phyloP scores from a whole-genome alignment of 2,329 filamentous ascomycete species.

The Fusarium multiceps region DNA sequence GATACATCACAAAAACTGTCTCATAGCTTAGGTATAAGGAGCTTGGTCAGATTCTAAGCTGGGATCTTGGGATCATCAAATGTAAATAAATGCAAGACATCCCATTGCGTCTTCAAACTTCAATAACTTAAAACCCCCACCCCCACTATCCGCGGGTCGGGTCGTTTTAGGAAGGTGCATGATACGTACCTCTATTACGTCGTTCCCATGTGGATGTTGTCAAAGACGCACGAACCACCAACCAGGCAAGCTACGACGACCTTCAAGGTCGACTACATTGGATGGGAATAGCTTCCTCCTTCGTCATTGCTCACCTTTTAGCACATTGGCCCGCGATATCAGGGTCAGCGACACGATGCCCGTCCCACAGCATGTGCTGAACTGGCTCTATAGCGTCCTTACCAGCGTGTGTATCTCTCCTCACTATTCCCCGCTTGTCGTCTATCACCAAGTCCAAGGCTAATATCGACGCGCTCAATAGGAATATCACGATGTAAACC shows the following conservation, averaged over 20 bases:
- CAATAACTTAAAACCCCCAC: constrained; percentile 5
- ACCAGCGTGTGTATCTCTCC: constrained; percentile 68
- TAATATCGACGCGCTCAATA: constrained; percentile 54
- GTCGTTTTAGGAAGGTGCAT: constrained; percentile 35
- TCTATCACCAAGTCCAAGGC: constrained; percentile 6
- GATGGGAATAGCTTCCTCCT: constrained; percentile 26
- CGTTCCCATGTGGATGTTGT: constrained; percentile 21
- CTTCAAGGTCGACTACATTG: constrained; percentile 22
- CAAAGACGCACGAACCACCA: constrained; percentile 34
- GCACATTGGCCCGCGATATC: background rate
- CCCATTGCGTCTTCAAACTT: background rate
- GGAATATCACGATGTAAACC: constrained; percentile 94
- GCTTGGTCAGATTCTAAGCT: background rate
- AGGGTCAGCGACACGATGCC: constrained; percentile 60
- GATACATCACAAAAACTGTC: background rate
- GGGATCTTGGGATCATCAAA: background rate
- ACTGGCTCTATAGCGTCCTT: constrained; percentile 94
- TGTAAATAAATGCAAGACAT: background rate
- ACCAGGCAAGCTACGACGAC: constrained; percentile 33
- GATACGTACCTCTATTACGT: constrained; percentile 41
- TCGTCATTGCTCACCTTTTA: background rate
- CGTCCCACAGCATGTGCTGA: constrained; percentile 89
- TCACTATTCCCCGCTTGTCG: constrained; percentile 14
- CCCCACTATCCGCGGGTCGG: constrained; percentile 34
- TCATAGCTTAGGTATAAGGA: background rate